Percentiles rank a stretch among this genome's conserved stretches.
phyloP scores from a whole-genome alignment of 1,139 yeast genomes.

The Pichia sp. region DNA sequence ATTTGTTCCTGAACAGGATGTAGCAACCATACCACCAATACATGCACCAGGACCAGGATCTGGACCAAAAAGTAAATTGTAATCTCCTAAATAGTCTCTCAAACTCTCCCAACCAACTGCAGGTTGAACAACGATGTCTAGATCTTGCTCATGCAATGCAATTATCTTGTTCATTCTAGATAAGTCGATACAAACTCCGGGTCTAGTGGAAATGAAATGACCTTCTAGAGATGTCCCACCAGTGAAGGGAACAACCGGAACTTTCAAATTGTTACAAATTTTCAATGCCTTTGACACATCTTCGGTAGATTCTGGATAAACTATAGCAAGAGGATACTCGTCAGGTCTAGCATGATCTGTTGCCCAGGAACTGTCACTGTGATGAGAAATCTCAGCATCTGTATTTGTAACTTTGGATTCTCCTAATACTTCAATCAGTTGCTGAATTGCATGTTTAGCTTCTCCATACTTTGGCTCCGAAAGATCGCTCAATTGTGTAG shows the following conservation, averaged over 20 bases:
- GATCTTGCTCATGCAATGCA: constrained; percentile 50
- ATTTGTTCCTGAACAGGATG: constrained; percentile 78
- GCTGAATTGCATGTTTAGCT: constrained; percentile 33
- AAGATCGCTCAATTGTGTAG: constrained; percentile 25
- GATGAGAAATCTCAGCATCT: constrained; percentile 4
- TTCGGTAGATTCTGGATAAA: constrained; percentile 60
- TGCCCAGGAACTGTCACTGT: constrained; percentile 43
- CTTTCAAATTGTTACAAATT: constrained; percentile 53
- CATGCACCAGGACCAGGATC: constrained; percentile 84
- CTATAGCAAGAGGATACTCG: constrained; percentile 47
- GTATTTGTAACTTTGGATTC: constrained; percentile 26
- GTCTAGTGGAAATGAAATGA: constrained; percentile 74
- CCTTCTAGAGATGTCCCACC: constrained; percentile 92
- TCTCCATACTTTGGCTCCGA: constrained; percentile 28
- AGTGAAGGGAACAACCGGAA: constrained; percentile 75
- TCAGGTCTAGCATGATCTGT: constrained; percentile 52
- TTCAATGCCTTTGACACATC: constrained; percentile 60
- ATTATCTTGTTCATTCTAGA: constrained; percentile 53
- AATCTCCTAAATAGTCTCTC: constrained; percentile 44
- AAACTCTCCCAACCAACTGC: constrained; percentile 75
- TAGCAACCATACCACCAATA: constrained; percentile 70
- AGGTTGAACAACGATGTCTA: constrained; percentile 69
- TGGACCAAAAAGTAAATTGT: constrained; percentile 56
- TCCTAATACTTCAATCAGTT: constrained; percentile 35
- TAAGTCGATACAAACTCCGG: constrained; percentile 52